phyloP scores from a whole-genome alignment of 768 basidiomycete genomes.

The Suillus occidentalis region DNA sequence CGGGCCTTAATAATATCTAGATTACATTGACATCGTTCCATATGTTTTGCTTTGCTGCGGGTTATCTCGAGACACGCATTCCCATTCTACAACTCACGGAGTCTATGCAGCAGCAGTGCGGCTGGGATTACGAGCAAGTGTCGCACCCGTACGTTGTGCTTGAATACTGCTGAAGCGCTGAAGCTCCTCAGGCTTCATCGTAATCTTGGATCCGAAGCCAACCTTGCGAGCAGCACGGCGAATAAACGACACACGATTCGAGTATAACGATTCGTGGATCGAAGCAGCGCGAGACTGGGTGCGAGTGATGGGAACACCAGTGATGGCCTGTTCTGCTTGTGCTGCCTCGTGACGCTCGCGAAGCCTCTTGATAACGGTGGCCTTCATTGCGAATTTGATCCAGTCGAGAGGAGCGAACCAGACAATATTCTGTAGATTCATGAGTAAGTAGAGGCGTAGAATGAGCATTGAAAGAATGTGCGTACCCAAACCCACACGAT shows the following conservation, averaged over 20 bases:
- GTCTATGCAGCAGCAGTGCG: slow-evolving; percentile 49
- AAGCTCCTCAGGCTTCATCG: slow-evolving; percentile 83
- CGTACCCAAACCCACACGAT: slow-evolving; percentile 96
- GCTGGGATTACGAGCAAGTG: slow-evolving; percentile 76
- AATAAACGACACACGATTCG: slow-evolving; percentile 93
- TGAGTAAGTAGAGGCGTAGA: slow-evolving; percentile 12
- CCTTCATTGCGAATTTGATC: slow-evolving; percentile 97
- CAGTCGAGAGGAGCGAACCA: slow-evolving; percentile 96
- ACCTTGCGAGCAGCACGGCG: slow-evolving; percentile 85
- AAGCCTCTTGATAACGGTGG: slow-evolving; percentile 82
- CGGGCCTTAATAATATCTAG: slow-evolving; percentile 15
- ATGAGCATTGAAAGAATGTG: slow-evolving; percentile 15
- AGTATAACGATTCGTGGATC: slow-evolving; percentile 90
- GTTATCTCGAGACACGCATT: neutral
- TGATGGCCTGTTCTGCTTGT: slow-evolving; percentile 32
- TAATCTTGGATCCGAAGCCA: slow-evolving; percentile 80
- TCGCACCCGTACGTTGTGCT: slow-evolving; percentile 73
- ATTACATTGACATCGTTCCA: slow-evolving; percentile 13
- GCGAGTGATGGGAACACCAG: slow-evolving; percentile 71
- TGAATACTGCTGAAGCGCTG: slow-evolving; percentile 87
- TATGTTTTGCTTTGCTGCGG: neutral
- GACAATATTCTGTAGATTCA: slow-evolving; percentile 69
- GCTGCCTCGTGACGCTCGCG: slow-evolving; percentile 62
- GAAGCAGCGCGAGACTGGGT: slow-evolving; percentile 90
- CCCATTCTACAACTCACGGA: neutral